Evolutionary conservation across 2,329 filamentous ascomycete species (phyloP).

Genomic region (Sphaerulina vaccinii): DNA sequence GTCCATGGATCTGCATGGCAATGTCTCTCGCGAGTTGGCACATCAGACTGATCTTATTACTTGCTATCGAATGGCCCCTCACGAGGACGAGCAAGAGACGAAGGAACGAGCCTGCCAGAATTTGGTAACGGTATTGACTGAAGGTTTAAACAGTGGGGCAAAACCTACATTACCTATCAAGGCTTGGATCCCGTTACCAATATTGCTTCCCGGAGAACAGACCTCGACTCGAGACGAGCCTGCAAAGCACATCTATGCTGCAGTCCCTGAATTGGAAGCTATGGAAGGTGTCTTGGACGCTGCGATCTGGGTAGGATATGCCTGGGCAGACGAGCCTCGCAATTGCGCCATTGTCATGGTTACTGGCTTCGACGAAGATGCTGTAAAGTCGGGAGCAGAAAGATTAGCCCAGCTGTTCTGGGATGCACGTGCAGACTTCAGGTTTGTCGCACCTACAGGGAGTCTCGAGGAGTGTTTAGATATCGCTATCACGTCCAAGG

Average conservation of each 20-base stretch:
- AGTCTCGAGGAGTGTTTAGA: slow-evolving; percentile 22
- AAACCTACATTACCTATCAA: slow-evolving; percentile 18
- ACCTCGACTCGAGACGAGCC: slow-evolving; percentile 25
- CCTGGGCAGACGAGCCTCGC: slow-evolving; percentile 25
- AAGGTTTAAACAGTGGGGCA: neutral
- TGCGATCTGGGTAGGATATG: slow-evolving; percentile 26
- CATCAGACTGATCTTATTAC: slow-evolving; percentile 23
- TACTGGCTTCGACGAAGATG: slow-evolving; percentile 20
- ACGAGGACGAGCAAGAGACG: slow-evolving; percentile 23
- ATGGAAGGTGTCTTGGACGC: slow-evolving; percentile 21
- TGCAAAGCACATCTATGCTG: slow-evolving; percentile 21
- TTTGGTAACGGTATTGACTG: slow-evolving; percentile 15
- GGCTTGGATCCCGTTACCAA: slow-evolving; percentile 25
- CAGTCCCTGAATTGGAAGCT: slow-evolving; percentile 18
- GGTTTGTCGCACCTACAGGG: slow-evolving; percentile 25
- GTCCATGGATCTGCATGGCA: slow-evolving; percentile 28
- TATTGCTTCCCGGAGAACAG: slow-evolving; percentile 24
- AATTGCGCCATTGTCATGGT: slow-evolving; percentile 25
- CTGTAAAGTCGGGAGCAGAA: slow-evolving; percentile 18
- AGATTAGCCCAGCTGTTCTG: slow-evolving; percentile 23
- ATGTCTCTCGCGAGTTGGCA: slow-evolving; percentile 22
- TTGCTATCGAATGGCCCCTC: slow-evolving; percentile 25
- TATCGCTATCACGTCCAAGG: slow-evolving; percentile 10
- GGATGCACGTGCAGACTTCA: slow-evolving; percentile 21
- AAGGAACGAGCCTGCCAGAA: slow-evolving; percentile 23